phyloP scores from a whole-genome alignment of 345 rosid genomes.

The Microthlaspi erraticum region DNA sequence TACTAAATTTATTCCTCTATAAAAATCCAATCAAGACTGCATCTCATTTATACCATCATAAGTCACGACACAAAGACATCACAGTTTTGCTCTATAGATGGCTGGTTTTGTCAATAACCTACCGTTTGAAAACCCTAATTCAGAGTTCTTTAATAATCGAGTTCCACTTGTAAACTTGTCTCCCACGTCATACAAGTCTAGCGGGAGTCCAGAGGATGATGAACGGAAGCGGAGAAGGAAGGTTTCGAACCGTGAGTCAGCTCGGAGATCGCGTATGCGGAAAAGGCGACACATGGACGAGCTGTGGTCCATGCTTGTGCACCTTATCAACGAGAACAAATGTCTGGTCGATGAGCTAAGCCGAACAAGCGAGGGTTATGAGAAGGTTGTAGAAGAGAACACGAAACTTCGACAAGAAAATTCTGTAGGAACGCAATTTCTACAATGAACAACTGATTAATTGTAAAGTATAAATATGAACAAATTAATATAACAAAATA shows the following conservation, averaged over 20 bases:
- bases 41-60: constrained; percentile 13
- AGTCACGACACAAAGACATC: not conserved
- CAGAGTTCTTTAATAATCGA: not conserved
- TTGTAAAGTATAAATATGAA: too few relatives aligned
- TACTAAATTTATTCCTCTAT: constrained; percentile 10
- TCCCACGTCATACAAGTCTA: constrained; percentile 4
- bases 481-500: too few relatives aligned
- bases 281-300: constrained; percentile 27
- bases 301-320: constrained; percentile 32
- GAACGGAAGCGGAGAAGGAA: constrained; percentile 33
- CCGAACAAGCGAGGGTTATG: constrained; percentile 9
- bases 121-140: constrained; percentile 10
- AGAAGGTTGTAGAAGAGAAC: constrained; percentile 37
- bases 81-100: constrained; percentile 1
- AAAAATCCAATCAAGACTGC: constrained; percentile 6
- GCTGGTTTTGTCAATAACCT: constrained; percentile 17
- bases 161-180: constrained; percentile 10
- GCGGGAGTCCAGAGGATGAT: constrained; percentile 13
- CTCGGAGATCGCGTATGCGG: constrained; percentile 41
- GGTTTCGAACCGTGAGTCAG: constrained; percentile 40
- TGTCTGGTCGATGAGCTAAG: constrained; percentile 22
- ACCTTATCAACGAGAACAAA: constrained; percentile 33
- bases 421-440: too few relatives aligned
- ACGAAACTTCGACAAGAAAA: constrained; percentile 30
- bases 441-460: too few relatives aligned